A percentile compares a stretch with the other conserved stretches of the same genome.
phyloP scores from a whole-genome alignment of 2,329 filamentous ascomycete genomes.

The Diaporthe vaccinii region DNA sequence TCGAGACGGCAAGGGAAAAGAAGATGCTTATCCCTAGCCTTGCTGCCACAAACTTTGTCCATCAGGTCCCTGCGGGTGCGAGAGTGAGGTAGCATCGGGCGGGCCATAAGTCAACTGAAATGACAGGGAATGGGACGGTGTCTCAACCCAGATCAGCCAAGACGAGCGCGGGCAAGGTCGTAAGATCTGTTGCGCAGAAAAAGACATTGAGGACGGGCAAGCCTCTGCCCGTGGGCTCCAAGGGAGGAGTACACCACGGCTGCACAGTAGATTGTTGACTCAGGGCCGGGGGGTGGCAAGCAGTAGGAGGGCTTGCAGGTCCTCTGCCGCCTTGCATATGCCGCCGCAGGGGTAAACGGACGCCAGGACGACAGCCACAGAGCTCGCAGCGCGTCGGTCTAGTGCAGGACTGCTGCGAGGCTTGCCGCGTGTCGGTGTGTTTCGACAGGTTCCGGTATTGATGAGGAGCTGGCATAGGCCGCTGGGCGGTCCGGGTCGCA shows the following conservation, averaged over 20 bases:
- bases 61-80: not conserved
- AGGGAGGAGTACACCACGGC: slow-evolving; percentile 8
- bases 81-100: slow-evolving; percentile 22
- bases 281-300: not conserved
- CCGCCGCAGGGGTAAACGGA: slow-evolving; percentile 32
- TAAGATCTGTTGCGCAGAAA: not conserved
- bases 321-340: slow-evolving; percentile 36
- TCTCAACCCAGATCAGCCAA: slow-evolving; percentile 24
- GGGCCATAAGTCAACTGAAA: slow-evolving; percentile 19
- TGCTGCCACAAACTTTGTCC: slow-evolving; percentile 11
- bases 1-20: slow-evolving; percentile 36
- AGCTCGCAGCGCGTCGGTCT: not conserved
- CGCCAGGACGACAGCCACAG: slow-evolving; percentile 29
- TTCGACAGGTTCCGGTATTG: slow-evolving; percentile 17
- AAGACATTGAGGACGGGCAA: slow-evolving; percentile 10
- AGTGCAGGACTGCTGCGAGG: slow-evolving; percentile 40
- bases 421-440: slow-evolving; percentile 35
- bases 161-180: slow-evolving; percentile 5
- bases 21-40: slow-evolving; percentile 26
- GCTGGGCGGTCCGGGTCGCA: slow-evolving; percentile 29
- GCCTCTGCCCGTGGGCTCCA: slow-evolving; percentile 9
- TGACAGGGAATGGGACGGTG: slow-evolving; percentile 27
- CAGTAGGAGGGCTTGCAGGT: slow-evolving; percentile 8
- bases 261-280: slow-evolving; percentile 28
- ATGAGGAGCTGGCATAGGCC: slow-evolving; percentile 25